Evolutionary conservation across 2,329 filamentous ascomycete species (phyloP).

Genomic region (Didymella keratinophila): DNA sequence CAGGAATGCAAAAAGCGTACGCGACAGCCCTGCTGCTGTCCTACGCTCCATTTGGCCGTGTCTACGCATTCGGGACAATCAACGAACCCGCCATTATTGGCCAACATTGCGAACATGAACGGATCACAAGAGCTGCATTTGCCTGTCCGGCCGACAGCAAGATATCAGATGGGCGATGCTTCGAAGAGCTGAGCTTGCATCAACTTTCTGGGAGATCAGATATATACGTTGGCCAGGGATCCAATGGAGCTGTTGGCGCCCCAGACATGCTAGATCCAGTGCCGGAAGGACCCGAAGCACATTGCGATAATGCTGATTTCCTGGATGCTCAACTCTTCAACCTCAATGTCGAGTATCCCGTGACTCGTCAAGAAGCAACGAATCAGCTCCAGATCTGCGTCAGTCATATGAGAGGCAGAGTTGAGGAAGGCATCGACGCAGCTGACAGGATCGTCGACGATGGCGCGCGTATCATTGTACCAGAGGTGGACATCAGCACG

Average conservation of each 20-base stretch:
- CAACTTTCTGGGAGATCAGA: slow-evolving; percentile 34
- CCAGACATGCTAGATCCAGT: slow-evolving; percentile 36
- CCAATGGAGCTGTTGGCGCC: slow-evolving; percentile 36
- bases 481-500: slow-evolving; percentile 29
- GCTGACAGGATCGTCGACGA: slow-evolving; percentile 33
- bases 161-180: slow-evolving; percentile 33
- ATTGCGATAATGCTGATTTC: slow-evolving; percentile 40
- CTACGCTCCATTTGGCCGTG: not conserved
- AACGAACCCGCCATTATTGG: slow-evolving; percentile 33
- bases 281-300: slow-evolving; percentile 36
- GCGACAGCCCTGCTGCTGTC: slow-evolving; percentile 15
- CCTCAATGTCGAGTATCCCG: slow-evolving; percentile 28
- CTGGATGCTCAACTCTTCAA: slow-evolving; percentile 27
- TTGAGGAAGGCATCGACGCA: slow-evolving; percentile 30
- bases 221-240: slow-evolving; percentile 30
- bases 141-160: slow-evolving; percentile 22
- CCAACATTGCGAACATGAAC: slow-evolving; percentile 39
- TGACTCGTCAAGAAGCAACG: slow-evolving; percentile 30
- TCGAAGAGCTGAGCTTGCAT: slow-evolving; percentile 31
- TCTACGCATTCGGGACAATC: slow-evolving; percentile 31
- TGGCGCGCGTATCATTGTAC: slow-evolving; percentile 25
- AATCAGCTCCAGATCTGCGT: slow-evolving; percentile 31
- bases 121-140: slow-evolving; percentile 34
- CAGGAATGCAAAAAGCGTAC: slow-evolving; percentile 16
- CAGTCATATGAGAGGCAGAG: slow-evolving; percentile 28